These are phyloP conservation scores for Cutaneotrichosporon sp. DNA, from an alignment of 1,284 basidiomycete genomes.

Conservation along the genomic window DNA sequence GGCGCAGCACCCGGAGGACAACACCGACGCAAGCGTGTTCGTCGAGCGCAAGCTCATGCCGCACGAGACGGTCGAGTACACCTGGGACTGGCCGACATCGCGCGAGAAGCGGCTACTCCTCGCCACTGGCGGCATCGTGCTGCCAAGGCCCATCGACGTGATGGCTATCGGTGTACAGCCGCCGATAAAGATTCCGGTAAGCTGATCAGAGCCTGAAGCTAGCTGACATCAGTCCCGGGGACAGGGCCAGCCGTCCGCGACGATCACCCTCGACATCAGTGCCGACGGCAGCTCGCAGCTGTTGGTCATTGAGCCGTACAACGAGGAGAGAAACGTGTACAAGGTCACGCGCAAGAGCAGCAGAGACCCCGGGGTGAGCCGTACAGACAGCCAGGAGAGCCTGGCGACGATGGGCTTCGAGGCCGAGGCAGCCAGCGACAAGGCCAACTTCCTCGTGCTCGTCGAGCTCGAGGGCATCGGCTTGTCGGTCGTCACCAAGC, in stretches of 20 bases:
- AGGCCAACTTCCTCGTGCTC: slow-evolving; percentile 68
- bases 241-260: slow-evolving; percentile 57
- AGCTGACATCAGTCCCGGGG: slow-evolving; percentile 17
- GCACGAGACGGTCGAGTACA: slow-evolving; percentile 60
- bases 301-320: slow-evolving; percentile 84
- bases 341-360: slow-evolving; percentile 66
- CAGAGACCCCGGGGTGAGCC: slow-evolving; percentile 1
- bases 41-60: slow-evolving; percentile 30
- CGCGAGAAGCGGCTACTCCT: slow-evolving; percentile 79
- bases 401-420: slow-evolving; percentile 68
- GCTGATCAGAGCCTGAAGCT: too few species aligned
- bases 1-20: slow-evolving; percentile 59
- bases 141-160: slow-evolving; percentile 79
- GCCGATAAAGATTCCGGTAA: slow-evolving; percentile 74
- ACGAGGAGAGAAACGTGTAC: slow-evolving; percentile 83
- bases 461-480: slow-evolving; percentile 90
- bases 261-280: slow-evolving; percentile 87
- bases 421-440: slow-evolving; percentile 72
- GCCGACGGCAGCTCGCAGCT: slow-evolving; percentile 88
- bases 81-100: slow-evolving; percentile 93
- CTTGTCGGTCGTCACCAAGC: slow-evolving; percentile 86
- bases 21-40: slow-evolving; percentile 54
- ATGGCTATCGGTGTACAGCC: slow-evolving; percentile 94
- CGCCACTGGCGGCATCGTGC: slow-evolving; percentile 59
- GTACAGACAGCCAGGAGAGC: slow-evolving; percentile 28